Evolutionary conservation across 148 eudicot species (phyloP).

Genomic region (Diospyros lotus): DNA sequence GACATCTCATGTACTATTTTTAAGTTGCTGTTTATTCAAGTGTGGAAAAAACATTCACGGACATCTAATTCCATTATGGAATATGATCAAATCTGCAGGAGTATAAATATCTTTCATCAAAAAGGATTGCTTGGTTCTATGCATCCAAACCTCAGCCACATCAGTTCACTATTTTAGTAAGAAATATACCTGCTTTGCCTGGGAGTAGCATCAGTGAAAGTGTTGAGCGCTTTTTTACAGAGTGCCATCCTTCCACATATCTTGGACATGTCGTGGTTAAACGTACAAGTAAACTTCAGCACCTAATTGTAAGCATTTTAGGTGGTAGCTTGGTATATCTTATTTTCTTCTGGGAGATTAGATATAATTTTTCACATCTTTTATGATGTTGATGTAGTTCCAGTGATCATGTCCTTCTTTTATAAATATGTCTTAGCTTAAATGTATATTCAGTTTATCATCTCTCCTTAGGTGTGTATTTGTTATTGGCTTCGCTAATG

Average conservation of each 20-base stretch:
- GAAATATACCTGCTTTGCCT: conserved; percentile 61
- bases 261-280: conserved; percentile 68
- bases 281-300: conserved; percentile 58
- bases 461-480: too few relatives aligned
- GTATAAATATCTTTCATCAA: conserved; percentile 53
- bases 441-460: too few relatives aligned
- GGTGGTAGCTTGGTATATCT: conserved; percentile 6
- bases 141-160: conserved; percentile 75
- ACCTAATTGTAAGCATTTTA: conserved; percentile 52
- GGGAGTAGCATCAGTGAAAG: conserved; percentile 58
- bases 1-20: conserved; percentile 5
- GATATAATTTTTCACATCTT: neutral
- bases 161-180: conserved; percentile 75
- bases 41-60: neutral
- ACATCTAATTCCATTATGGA: conserved; percentile 8
- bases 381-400: conserved; percentile 1
- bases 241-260: conserved; percentile 72
- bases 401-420: neutral
- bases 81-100: conserved; percentile 52
- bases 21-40: conserved; percentile 4
- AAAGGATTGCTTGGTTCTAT: conserved; percentile 59
- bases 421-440: neutral
- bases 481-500: too few relatives aligned
- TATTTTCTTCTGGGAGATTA: neutral
- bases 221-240: conserved; percentile 63